Base-by-base conservation (phyloP, 176 grass and related monocot species). In the Olyra latifolia region DNA sequence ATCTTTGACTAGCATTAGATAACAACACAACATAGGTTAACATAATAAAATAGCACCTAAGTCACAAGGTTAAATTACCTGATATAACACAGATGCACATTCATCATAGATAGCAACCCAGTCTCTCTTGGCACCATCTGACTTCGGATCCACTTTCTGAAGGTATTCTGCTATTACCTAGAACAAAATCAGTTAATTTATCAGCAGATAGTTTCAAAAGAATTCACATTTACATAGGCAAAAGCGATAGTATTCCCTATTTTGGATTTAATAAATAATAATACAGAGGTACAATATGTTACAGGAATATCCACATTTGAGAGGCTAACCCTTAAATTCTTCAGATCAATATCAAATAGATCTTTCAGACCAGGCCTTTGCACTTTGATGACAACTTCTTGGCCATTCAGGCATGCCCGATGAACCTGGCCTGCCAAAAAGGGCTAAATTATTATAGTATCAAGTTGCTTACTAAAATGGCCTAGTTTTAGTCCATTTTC, bases 21-120 rank as follows among this genome's bases (percentile, higher is more conserved):
- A 55, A 65, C 19, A 55, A 28, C 15, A 63, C 39, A 84, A 27
- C n/a, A 60, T 57, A 52, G 24, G 12, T 74, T 77, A 77, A 67
- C 19, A 79, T 61, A 72, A 83, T 10, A 50, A 27, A 67, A 2
- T 0, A 66, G 24, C 11, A 48, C 40, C 57, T 49, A 30, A 20
- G 40, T 62, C 30, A 67, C 57, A 57, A 58, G 43, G 30, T 71
- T 66, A 83, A 61, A 45, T 62, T 77, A 94, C 95, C 96, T 99
- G 81, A 85, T 99, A 99, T 84, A 99, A 84, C 50, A 99, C 92
- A 65, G 65, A 72, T 53, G 96, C 90, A 89, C 96, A 99, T 66
- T 99, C 96, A 80, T 99, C 96, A 76, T 99, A 99, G 68, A 99
- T 99, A 81, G 96, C 96, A 80, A 99, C 92, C 96, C 96, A 99